Base-by-base conservation (phyloP, 2,329 filamentous ascomycete genomes). In the Anthostomella pinea region DNA sequence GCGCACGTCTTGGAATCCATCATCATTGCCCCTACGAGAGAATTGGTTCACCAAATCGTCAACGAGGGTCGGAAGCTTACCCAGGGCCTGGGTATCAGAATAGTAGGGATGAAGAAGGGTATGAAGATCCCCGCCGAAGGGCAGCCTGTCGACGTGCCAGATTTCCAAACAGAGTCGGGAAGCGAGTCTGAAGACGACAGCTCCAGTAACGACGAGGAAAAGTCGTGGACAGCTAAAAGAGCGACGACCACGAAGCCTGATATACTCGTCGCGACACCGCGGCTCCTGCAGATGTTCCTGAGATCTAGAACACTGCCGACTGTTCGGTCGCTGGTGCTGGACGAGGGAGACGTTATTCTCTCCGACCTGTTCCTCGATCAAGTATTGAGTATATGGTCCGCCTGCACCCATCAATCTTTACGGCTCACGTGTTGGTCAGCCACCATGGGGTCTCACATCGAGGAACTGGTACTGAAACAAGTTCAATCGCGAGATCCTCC, bases 261-360 rank as follows among this genome's bases (percentile, higher is more conserved):
- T 53, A 82, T 94, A 28, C 64, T 94, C 5, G 84, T 94, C 19
- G 85, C 86, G 1, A 94, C 88, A 2, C 88, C 88, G 3, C 70
- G 90, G 22, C 68, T 87, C 10, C 71, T 98, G 3, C 74, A 91
- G 18, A 87, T 93, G 57, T 81, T 86, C 3, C 65, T 96, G 8
- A 68, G 66, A 15, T 66, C 66, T 36, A 64, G 69, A 20, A 65
- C 72, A 5, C 63, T 95, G 5, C 79, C 86, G 0, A 75, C 77
- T 1, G 82, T 96, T 4, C 74, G 75, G 28, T 81, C 81, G 33
- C 68, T 98, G 13, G 75, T 97, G 22, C 71, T 98, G 3, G 93
- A 98, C 56, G 93, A 98, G 69, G 93, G 89, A 1, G 93, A 98
- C 61, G 89, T 97, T 10, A 81, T 98, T 5, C 77, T 98, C 8